These are phyloP conservation scores for Auricularia auricula-judae DNA, from an alignment of 768 basidiomycete species.

Conservation along the genomic window DNA sequence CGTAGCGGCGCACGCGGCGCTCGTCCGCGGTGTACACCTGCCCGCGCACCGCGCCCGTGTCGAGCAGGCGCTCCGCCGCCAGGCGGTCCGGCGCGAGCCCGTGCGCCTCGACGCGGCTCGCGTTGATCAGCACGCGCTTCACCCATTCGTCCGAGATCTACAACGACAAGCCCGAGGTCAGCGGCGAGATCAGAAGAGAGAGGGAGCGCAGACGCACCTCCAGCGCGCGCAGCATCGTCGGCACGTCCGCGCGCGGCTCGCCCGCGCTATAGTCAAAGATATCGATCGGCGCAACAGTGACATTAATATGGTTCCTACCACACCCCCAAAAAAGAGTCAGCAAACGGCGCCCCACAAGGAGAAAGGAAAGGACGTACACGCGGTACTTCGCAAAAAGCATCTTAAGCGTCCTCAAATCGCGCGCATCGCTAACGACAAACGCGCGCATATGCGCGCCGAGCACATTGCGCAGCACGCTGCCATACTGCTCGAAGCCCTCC, in stretches of 20 bases:
- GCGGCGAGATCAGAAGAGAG: neutral
- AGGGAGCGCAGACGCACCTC: constrained; percentile 38
- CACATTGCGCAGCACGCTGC: constrained; percentile 48
- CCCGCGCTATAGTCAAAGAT: constrained; percentile 71
- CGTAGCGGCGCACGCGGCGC: constrained; percentile 56
- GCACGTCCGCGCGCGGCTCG: constrained; percentile 49
- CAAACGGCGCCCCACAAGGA: neutral
- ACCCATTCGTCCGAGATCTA: constrained; percentile 71
- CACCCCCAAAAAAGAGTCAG: neutral
- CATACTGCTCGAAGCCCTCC: constrained; percentile 46
- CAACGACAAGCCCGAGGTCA: constrained; percentile 5
- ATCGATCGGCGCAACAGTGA: constrained; percentile 61
- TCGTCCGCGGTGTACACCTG: constrained; percentile 52
- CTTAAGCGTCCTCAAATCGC: constrained; percentile 50
- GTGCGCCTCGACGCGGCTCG: constrained; percentile 55
- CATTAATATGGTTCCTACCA: constrained; percentile 32
- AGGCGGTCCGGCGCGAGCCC: constrained; percentile 54
- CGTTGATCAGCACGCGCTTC: constrained; percentile 72
- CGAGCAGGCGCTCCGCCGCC: constrained; percentile 48
- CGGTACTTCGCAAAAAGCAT: constrained; percentile 25
- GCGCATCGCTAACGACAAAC: constrained; percentile 63
- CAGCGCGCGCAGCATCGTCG: constrained; percentile 74
- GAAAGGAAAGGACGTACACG: neutral
- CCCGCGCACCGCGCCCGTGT: constrained; percentile 26
- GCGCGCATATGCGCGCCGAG: constrained; percentile 48